phyloP scores from a whole-genome alignment of 352 stramenopile genomes.

The Phytophthora idaei region DNA sequence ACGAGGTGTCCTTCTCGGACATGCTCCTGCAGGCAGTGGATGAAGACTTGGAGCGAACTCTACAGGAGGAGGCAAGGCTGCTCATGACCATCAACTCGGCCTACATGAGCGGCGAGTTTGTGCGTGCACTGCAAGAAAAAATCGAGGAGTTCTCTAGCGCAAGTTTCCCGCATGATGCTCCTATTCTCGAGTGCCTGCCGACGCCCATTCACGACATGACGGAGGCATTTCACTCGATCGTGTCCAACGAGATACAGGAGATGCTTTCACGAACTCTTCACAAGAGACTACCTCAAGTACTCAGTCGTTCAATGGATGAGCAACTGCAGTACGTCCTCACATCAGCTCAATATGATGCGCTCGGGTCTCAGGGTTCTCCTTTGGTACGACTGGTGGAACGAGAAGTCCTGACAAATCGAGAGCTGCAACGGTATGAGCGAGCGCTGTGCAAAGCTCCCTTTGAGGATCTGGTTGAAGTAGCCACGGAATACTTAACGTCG shows the following conservation, averaged over 20 bases:
- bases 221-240: constrained; percentile 73
- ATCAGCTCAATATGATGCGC: constrained; percentile 65
- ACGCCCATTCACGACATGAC: constrained; percentile 74
- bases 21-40: constrained; percentile 81
- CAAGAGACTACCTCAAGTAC: constrained; percentile 48
- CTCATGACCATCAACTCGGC: constrained; percentile 91
- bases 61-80: constrained; percentile 77
- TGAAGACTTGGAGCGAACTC: constrained; percentile 63
- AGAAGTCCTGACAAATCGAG: constrained; percentile 71
- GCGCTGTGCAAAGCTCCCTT: constrained; percentile 66
- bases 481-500: constrained; percentile 61
- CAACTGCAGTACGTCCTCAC: constrained; percentile 73
- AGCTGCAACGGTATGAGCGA: constrained; percentile 65
- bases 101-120: constrained; percentile 80
- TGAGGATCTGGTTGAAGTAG: constrained; percentile 67
- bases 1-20: constrained; percentile 78
- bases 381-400: constrained; percentile 68
- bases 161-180: constrained; percentile 57
- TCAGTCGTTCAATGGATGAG: constrained; percentile 55
- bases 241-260: constrained; percentile 73
- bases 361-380: constrained; percentile 63
- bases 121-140: constrained; percentile 61
- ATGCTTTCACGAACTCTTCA: constrained; percentile 56
- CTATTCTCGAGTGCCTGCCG: constrained; percentile 75
- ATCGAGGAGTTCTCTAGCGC: constrained; percentile 55